A percentile compares a stretch with the other conserved stretches of the same genome.
Conservation (phyloP, 768 basidiomycete species). For the Lactarius sanguifluus region DNA sequence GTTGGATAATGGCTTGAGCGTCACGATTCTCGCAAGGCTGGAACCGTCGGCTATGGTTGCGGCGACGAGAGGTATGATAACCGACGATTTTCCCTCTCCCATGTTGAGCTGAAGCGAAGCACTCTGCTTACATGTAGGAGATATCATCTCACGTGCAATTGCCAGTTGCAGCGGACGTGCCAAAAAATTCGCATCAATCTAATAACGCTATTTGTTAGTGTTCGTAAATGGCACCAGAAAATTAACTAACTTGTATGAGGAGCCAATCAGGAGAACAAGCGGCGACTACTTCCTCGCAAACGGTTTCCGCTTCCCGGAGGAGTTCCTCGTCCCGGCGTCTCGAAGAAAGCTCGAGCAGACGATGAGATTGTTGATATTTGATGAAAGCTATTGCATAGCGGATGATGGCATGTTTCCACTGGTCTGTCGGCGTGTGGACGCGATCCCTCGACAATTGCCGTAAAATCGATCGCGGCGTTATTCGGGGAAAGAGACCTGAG, state of each 20-base stretch:
- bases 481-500: slow-evolving; percentile 14
- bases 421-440: slow-evolving; percentile 8
- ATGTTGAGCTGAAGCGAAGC: slow-evolving; percentile 52
- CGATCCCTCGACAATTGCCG: slow-evolving; percentile 31
- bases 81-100: slow-evolving; percentile 56
- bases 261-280: slow-evolving; percentile 18
- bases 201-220: neutral
- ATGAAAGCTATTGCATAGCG: slow-evolving; percentile 15
- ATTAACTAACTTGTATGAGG: slow-evolving; percentile 13
- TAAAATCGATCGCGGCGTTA: slow-evolving; percentile 14
- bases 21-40: slow-evolving; percentile 48
- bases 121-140: slow-evolving; percentile 40
- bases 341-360: slow-evolving; percentile 11
- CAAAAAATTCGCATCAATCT: slow-evolving; percentile 49
- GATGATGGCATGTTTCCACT: neutral
- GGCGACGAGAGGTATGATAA: slow-evolving; percentile 50
- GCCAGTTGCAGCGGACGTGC: slow-evolving; percentile 44
- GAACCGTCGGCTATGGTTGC: slow-evolving; percentile 43
- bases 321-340: neutral
- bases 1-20: slow-evolving; percentile 45
- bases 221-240: no score
- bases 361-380: slow-evolving; percentile 14
- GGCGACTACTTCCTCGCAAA: neutral
- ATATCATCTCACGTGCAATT: slow-evolving; percentile 49
- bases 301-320: slow-evolving; percentile 4